Percentiles rank a stretch among this genome's conserved stretches.
Conservation (phyloP, 139 green algal genomes). For the Deuterostichococcus epilithicus region DNA sequence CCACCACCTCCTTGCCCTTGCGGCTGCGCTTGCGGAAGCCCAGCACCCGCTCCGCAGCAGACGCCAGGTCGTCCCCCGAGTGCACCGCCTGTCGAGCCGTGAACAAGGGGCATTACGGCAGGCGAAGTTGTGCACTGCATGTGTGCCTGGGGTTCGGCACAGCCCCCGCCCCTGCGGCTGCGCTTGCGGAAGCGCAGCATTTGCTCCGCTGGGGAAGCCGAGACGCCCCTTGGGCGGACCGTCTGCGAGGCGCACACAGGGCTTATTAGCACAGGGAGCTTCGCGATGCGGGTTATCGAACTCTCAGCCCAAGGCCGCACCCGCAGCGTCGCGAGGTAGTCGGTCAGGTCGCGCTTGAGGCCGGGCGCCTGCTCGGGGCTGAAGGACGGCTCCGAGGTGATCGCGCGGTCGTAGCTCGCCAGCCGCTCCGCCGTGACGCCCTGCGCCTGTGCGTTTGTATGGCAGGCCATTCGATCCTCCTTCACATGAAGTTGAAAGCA, state of each 20-base stretch:
- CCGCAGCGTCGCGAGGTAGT: conserved; percentile 57
- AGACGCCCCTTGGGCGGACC: too few relatives aligned
- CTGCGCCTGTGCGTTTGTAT: neutral
- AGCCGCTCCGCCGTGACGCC: conserved; percentile 54
- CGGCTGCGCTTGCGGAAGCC: conserved; percentile 51
- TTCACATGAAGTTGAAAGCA: too few relatives aligned
- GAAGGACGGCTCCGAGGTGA: conserved; percentile 49
- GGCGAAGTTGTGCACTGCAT: too few relatives aligned
- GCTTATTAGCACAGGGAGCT: neutral
- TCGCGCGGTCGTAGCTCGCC: conserved; percentile 58
- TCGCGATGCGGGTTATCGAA: neutral
- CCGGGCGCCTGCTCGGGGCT: conserved; percentile 28
- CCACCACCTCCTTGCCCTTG: conserved; percentile 44
- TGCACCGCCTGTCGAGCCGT: conserved; percentile 59
- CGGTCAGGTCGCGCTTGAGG: conserved; percentile 49
- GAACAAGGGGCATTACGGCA: too few relatives aligned
- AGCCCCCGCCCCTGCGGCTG: too few relatives aligned
- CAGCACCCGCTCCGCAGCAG: conserved; percentile 56
- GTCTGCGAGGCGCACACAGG: too few relatives aligned
- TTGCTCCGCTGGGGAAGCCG: too few relatives aligned
- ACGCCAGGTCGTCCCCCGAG: conserved; percentile 56
- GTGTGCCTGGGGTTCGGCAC: too few relatives aligned
- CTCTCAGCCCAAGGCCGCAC: neutral
- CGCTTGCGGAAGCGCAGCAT: too few relatives aligned
- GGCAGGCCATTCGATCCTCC: too few relatives aligned